Evolutionary conservation across 116 monocot species (phyloP).

Genomic region (Posidonia oceanica): DNA sequence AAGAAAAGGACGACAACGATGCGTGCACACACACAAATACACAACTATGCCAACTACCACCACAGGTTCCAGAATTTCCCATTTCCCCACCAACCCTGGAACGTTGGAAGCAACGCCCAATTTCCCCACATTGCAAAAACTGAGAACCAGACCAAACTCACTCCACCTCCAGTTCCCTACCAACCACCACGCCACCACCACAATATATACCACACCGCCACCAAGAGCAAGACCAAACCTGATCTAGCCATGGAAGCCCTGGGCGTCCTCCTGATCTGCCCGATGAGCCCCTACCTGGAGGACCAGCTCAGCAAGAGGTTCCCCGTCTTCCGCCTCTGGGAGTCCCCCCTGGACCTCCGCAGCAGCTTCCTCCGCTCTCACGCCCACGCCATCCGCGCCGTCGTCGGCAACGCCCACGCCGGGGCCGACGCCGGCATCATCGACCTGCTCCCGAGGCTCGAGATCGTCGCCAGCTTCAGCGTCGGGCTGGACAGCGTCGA

Average conservation of each 20-base stretch:
- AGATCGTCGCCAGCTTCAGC: conserved; percentile 68
- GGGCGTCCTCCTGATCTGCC: conserved; percentile 55
- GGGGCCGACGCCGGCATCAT: conserved; percentile 58
- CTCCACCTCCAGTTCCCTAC: too few species aligned
- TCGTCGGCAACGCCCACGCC: conserved; percentile 35
- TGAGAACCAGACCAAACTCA: too few species aligned
- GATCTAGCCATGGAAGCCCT: conserved; percentile 49
- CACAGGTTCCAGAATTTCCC: background rate
- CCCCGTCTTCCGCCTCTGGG: conserved; percentile 73
- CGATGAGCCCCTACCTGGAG: conserved; percentile 65
- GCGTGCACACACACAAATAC: too few species aligned
- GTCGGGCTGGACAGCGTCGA: conserved; percentile 78
- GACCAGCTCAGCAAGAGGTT: conserved; percentile 48
- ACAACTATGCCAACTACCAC: background rate
- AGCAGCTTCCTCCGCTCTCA: conserved; percentile 38
- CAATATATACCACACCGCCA: too few species aligned
- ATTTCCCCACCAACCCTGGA: background rate
- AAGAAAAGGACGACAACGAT: too few species aligned
- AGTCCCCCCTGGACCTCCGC: conserved; percentile 24
- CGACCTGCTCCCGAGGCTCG: conserved; percentile 52
- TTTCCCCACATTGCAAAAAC: too few species aligned
- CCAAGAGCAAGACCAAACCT: too few species aligned
- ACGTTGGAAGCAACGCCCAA: too few species aligned
- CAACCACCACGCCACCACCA: too few species aligned
- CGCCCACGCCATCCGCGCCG: conserved; percentile 47